Evolutionary conservation across 495 filamentous ascomycete genomes (phyloP).

Genomic region (Lepidopterella palustris): DNA sequence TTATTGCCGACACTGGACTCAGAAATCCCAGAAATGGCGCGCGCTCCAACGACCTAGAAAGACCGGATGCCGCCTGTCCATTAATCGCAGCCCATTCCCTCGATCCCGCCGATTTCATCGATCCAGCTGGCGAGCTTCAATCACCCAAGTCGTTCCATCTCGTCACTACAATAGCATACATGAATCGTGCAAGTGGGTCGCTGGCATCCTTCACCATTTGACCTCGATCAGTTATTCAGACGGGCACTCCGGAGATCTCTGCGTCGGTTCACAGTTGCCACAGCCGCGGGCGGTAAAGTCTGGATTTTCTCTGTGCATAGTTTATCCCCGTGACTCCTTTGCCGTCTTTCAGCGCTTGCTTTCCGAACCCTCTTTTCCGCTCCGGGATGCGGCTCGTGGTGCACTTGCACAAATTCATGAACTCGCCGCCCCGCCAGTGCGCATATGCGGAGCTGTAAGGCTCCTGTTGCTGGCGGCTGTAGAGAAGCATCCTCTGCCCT

Average conservation of each 20-base stretch:
- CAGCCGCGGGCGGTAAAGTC: slow-evolving; percentile 46
- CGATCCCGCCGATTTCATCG: too few relatives aligned
- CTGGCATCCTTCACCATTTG: slow-evolving; percentile 47
- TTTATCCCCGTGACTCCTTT: background rate
- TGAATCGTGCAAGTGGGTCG: slow-evolving; percentile 40
- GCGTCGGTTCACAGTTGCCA: slow-evolving; percentile 49
- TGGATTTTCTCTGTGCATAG: slow-evolving; percentile 28
- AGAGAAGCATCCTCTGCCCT: slow-evolving; percentile 47
- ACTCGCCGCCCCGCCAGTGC: slow-evolving; percentile 54
- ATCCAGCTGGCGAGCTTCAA: slow-evolving; percentile 39
- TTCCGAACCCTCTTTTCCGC: slow-evolving; percentile 36
- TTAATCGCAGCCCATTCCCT: slow-evolving; percentile 48
- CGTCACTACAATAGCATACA: slow-evolving; percentile 53
- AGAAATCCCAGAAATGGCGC: slow-evolving; percentile 52
- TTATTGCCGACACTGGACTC: slow-evolving; percentile 49
- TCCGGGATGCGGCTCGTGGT: slow-evolving; percentile 50
- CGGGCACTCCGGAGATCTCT: slow-evolving; percentile 54
- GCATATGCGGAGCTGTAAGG: slow-evolving; percentile 54
- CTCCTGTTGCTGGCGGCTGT: slow-evolving; percentile 52
- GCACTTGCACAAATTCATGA: slow-evolving; percentile 54
- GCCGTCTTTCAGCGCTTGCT: slow-evolving; percentile 24
- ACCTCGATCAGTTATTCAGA: slow-evolving; percentile 55
- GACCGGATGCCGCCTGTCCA: slow-evolving; percentile 34
- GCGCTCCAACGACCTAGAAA: slow-evolving; percentile 44
- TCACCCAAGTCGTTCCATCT: slow-evolving; percentile 55